Evolutionary conservation across 441 rosid species (phyloP).

Genomic region (Aleurites moluccanus): DNA sequence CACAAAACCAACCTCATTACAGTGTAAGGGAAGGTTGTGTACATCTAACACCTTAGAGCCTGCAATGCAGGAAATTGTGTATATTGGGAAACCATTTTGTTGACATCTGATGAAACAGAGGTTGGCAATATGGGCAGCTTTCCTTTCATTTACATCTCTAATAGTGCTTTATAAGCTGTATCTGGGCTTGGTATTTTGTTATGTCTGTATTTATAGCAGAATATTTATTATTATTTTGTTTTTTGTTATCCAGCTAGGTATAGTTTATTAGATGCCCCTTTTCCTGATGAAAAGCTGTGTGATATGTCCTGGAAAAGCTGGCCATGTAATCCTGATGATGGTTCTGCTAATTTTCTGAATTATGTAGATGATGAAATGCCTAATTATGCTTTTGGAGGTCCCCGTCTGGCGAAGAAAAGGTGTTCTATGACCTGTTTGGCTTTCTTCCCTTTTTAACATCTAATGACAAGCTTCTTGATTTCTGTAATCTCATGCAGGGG

Average conservation of each 20-base stretch:
- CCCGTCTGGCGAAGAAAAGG: constrained; percentile 46
- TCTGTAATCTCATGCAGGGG: constrained; percentile 45
- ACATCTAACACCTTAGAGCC: background rate
- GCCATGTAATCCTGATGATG: constrained; percentile 33
- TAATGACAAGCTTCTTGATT: constrained; percentile 24
- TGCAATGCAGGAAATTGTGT: background rate
- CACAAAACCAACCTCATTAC: background rate
- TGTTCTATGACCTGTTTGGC: constrained; percentile 23
- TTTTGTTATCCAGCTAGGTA: constrained; percentile 37
- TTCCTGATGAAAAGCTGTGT: constrained; percentile 36
- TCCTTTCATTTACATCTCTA: background rate
- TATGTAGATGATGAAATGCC: constrained; percentile 34
- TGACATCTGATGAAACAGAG: background rate
- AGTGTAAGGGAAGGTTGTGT: background rate
- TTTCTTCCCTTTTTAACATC: constrained; percentile 21
- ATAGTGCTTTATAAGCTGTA: background rate
- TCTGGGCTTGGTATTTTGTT: background rate
- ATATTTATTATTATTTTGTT: background rate
- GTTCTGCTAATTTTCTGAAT: constrained; percentile 32
- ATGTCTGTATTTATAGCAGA: background rate
- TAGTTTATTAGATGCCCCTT: constrained; percentile 29
- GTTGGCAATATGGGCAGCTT: background rate
- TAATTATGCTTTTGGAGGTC: constrained; percentile 39
- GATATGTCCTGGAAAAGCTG: constrained; percentile 38
- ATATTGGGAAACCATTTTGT: background rate